phyloP scores from a whole-genome alignment of 257 asterid genomes.

The Capsicum pubescens region DNA sequence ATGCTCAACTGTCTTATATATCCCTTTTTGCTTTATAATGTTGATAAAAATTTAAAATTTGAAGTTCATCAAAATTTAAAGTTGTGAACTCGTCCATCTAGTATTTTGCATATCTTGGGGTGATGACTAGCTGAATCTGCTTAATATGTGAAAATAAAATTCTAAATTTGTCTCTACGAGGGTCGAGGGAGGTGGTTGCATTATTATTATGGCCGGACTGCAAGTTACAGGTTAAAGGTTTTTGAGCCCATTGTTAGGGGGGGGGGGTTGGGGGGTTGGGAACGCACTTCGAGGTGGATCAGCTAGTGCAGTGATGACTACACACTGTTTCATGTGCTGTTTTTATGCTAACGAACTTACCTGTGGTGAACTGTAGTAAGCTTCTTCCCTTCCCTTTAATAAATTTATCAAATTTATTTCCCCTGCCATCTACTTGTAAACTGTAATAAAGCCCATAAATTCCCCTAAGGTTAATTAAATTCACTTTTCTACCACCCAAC shows the following conservation, averaged over 20 bases:
- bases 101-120: too few species aligned
- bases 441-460: not conserved
- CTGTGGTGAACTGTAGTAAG: constrained; percentile 41
- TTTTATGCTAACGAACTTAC: constrained; percentile 44
- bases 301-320: constrained; percentile 49
- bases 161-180: not conserved
- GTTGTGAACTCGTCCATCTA: too few species aligned
- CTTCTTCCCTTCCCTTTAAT: not conserved
- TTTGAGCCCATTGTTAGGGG: not conserved
- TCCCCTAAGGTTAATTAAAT: not conserved
- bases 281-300: constrained; percentile 77
- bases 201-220: not conserved
- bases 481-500: not conserved
- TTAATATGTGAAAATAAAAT: not conserved
- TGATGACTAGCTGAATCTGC: too few species aligned
- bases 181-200: not conserved
- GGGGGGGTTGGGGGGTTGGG: constrained; percentile 30
- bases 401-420: not conserved
- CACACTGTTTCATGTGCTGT: constrained; percentile 57
- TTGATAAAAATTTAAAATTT: too few species aligned
- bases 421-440: not conserved
- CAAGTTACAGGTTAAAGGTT: constrained; percentile 33
- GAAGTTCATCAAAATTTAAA: too few species aligned
- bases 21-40: too few species aligned
- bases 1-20: too few species aligned